These are phyloP conservation scores for Parietaria judaica DNA, from an alignment of 306 rosid genomes.

Conservation along the genomic window DNA sequence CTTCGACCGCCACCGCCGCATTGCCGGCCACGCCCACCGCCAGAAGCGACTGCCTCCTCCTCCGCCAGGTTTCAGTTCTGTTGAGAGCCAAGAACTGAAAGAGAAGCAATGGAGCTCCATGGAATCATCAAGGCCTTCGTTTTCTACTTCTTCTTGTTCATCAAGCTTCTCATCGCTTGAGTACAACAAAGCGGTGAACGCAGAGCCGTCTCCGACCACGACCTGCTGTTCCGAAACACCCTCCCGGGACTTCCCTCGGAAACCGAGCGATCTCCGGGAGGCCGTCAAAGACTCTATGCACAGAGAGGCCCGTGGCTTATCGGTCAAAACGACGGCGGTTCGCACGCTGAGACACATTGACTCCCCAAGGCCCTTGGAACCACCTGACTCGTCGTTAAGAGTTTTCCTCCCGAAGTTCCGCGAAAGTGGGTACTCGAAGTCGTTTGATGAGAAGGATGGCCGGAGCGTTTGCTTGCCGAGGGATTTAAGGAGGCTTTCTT, in stretches of 20 bases:
- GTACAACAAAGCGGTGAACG: conserved; percentile 36
- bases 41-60: conserved; percentile 37
- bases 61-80: conserved; percentile 2
- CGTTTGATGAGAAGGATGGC: conserved; percentile 23
- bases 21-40: conserved; percentile 25
- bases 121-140: conserved; percentile 57
- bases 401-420: conserved; percentile 31
- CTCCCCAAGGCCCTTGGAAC: conserved; percentile 65
- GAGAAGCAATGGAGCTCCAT: conserved; percentile 53
- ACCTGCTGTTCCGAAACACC: conserved; percentile 17
- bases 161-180: conserved; percentile 78
- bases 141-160: conserved; percentile 67
- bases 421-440: conserved; percentile 34
- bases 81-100: conserved; percentile 20
- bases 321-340: conserved; percentile 40
- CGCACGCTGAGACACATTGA: conserved; percentile 51
- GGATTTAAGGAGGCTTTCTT: conserved; percentile 54
- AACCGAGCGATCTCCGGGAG: conserved; percentile 32
- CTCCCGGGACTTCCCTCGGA: conserved; percentile 21
- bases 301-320: conserved; percentile 45
- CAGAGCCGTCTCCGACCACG: conserved; percentile 31
- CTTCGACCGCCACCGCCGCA: conserved; percentile 66
- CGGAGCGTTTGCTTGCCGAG: conserved; percentile 14
- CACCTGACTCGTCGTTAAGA: conserved; percentile 33
- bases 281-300: conserved; percentile 44